Percentiles rank a stretch among this genome's conserved stretches.
These are phyloP conservation scores for Rutstroemia sydowiana DNA, from an alignment of 2,329 filamentous ascomycete genomes.

Conservation along the genomic window DNA sequence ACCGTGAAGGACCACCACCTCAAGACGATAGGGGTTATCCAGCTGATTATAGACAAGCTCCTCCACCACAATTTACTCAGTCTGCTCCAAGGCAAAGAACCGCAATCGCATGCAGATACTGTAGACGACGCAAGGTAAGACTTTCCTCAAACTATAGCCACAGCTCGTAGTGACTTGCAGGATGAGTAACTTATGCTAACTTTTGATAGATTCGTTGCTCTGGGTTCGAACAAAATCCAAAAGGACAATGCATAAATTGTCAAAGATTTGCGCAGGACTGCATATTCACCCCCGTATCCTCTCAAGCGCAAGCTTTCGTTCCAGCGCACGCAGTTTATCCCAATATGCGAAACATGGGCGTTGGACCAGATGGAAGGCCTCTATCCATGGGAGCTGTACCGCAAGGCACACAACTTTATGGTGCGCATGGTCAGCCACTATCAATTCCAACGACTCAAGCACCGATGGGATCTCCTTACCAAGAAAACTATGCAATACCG, in stretches of 20 bases:
- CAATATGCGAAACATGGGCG: conserved; percentile 38
- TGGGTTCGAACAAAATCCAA: conserved; percentile 63
- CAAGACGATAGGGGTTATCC: conserved; percentile 8
- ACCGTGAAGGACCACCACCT: too few species aligned
- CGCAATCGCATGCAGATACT: conserved; percentile 54
- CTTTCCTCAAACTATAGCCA: background rate
- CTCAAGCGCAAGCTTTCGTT: conserved; percentile 67
- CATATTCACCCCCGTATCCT: conserved; percentile 69
- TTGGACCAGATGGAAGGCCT: conserved; percentile 29
- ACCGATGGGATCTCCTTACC: conserved; percentile 21
- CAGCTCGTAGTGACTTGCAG: background rate
- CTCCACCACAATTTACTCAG: conserved; percentile 30
- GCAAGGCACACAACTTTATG: conserved; percentile 30
- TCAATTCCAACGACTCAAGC: conserved; percentile 19
- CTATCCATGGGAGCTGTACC: conserved; percentile 23
- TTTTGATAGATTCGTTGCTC: conserved; percentile 61
- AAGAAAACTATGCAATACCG: conserved; percentile 28
- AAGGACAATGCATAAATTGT: conserved; percentile 67
- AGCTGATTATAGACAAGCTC: conserved; percentile 22
- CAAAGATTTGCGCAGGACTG: conserved; percentile 69
- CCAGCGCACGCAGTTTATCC: conserved; percentile 62
- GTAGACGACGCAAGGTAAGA: conserved; percentile 49
- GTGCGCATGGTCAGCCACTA: conserved; percentile 35
- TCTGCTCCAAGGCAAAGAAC: conserved; percentile 52
- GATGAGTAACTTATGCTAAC: too few species aligned